Conservation (phyloP, 106 monocot genomes). For the Narthecium ossifragum region DNA sequence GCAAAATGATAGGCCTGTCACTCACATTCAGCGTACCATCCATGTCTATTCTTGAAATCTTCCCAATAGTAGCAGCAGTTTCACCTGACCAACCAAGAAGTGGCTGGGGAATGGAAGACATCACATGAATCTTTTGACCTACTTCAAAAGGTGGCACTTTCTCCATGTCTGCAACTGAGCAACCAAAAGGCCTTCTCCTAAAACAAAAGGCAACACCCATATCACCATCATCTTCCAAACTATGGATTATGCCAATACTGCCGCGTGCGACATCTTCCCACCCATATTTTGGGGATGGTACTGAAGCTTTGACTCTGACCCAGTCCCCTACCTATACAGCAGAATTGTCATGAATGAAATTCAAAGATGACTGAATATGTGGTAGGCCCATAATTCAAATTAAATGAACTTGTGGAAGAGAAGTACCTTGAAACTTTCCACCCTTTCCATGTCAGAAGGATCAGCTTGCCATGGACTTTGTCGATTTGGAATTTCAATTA, state of each 20-base stretch:
- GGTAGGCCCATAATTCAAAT: background rate
- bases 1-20: background rate
- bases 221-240: slow-evolving; percentile 90
- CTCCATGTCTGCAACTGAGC: slow-evolving; percentile 94
- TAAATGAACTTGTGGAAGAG: background rate
- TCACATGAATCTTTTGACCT: slow-evolving; percentile 81
- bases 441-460: slow-evolving; percentile 99
- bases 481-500: slow-evolving; percentile 83
- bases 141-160: slow-evolving; percentile 72
- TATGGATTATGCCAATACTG: slow-evolving; percentile 92
- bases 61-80: slow-evolving; percentile 84
- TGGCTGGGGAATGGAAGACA: slow-evolving; percentile 61
- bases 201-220: slow-evolving; percentile 92
- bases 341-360: background rate
- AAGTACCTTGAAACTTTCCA: slow-evolving; percentile 85
- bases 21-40: slow-evolving; percentile 98
- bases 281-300: slow-evolving; percentile 95
- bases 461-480: slow-evolving; percentile 84
- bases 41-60: slow-evolving; percentile 83
- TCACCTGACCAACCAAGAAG: slow-evolving; percentile 95
- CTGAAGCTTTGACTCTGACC: slow-evolving; percentile 90
- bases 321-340: slow-evolving; percentile 81
- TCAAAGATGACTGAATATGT: too few species aligned
- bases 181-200: slow-evolving; percentile 71
- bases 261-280: slow-evolving; percentile 94